Conservation (phyloP, 1,284 basidiomycete genomes). For the Apiotrichum mycotoxinovorans region DNA sequence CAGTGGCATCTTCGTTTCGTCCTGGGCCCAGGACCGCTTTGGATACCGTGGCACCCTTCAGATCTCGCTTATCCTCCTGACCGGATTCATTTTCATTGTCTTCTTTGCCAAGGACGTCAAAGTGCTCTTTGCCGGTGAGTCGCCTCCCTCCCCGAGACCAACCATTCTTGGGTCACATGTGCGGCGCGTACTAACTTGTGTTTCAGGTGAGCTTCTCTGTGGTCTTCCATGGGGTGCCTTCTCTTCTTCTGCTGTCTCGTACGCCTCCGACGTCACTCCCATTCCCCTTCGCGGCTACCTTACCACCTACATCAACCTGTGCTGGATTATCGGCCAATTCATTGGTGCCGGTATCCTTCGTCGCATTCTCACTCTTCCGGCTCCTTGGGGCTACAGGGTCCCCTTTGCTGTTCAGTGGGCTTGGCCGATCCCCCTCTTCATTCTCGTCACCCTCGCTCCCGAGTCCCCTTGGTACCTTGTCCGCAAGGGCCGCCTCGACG, state of each 20-base stretch:
- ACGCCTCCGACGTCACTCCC: slow-evolving; percentile 48
- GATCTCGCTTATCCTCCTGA: slow-evolving; percentile 32
- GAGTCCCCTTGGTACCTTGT: slow-evolving; percentile 41
- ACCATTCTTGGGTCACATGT: no score
- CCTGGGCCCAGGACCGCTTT: slow-evolving; percentile 23
- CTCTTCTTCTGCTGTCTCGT: slow-evolving; percentile 26
- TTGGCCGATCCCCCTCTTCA: slow-evolving; percentile 38
- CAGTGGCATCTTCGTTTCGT: slow-evolving; percentile 25
- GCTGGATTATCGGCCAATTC: slow-evolving; percentile 46
- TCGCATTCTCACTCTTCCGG: not conserved
- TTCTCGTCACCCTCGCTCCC: slow-evolving; percentile 22
- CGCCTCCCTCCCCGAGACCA: no score
- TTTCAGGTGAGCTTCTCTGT: slow-evolving; percentile 22
- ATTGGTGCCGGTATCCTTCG: slow-evolving; percentile 12
- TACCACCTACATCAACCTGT: slow-evolving; percentile 47
- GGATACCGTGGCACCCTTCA: slow-evolving; percentile 30
- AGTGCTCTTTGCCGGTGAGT: slow-evolving; percentile 20
- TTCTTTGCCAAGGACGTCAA: slow-evolving; percentile 43
- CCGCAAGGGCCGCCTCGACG: slow-evolving; percentile 26
- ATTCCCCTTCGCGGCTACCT: slow-evolving; percentile 40
- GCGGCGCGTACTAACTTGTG: no score
- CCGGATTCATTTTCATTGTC: slow-evolving; percentile 33
- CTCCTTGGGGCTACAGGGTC: slow-evolving; percentile 41
- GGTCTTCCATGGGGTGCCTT: slow-evolving; percentile 51
- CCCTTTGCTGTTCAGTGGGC: slow-evolving; percentile 51